Conservation (phyloP, 139 green algal genomes). For the Chlorella sorokiniana region DNA sequence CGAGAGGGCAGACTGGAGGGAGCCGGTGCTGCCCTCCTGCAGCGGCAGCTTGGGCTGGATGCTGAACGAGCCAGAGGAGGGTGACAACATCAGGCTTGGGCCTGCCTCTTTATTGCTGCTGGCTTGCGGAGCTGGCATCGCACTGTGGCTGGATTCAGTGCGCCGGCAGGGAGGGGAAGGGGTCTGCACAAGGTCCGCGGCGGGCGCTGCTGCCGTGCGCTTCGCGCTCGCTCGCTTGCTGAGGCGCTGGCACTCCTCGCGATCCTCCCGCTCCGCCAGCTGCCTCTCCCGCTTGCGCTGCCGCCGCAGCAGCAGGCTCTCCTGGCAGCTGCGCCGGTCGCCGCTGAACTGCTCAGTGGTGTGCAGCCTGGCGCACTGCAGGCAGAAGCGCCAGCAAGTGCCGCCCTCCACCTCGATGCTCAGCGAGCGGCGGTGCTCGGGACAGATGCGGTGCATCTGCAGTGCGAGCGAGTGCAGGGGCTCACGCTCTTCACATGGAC, state of each 20-base stretch:
- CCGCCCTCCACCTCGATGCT: neutral
- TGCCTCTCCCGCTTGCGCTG: neutral
- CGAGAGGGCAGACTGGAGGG: too few relatives aligned
- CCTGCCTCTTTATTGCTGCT: too few relatives aligned
- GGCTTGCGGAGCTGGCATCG: too few relatives aligned
- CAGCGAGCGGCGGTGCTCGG: neutral
- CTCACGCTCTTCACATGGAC: too few relatives aligned
- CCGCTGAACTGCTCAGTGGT: neutral
- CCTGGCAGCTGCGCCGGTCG: neutral
- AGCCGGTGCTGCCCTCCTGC: too few relatives aligned
- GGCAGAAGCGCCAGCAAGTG: neutral
- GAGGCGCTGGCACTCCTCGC: neutral
- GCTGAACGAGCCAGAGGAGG: too few relatives aligned
- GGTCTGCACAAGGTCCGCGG: too few relatives aligned
- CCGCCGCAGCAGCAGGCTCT: neutral
- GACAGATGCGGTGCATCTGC: neutral
- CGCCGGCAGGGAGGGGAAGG: too few relatives aligned
- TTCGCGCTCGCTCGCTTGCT: neutral
- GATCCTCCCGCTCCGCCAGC: neutral
- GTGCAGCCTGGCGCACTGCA: conserved; percentile 5
- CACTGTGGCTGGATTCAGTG: neutral
- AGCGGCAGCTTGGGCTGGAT: too few relatives aligned
- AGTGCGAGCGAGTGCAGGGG: neutral
- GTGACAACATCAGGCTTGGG: too few relatives aligned
- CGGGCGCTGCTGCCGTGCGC: neutral